Base-by-base conservation (phyloP, 495 filamentous ascomycete species). In the Melanomma pulvis-pyrius region DNA sequence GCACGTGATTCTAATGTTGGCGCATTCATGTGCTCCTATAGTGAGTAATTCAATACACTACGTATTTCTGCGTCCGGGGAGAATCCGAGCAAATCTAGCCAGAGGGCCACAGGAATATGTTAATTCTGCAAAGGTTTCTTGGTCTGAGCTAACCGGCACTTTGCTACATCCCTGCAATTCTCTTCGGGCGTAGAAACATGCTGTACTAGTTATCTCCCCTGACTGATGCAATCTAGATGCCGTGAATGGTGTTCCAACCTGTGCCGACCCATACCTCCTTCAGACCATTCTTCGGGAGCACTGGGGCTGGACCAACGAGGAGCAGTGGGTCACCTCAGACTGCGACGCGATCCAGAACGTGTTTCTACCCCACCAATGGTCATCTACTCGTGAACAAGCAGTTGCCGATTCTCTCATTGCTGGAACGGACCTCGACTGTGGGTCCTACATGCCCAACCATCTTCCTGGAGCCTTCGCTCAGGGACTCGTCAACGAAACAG, bases 371-470 rank as follows among this genome's bases (percentile, higher is more conserved):
- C 85, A 88, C 55, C 75, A 77, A 25, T 87, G 86, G 65, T 79
- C 81, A 5, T 68, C 48, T 70, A 83, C 71, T 32, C 79, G 61
- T 29, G 78, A 79, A 15, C 67, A 75, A 24, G 84, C 84, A 11
- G 81, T 80, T 1, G 86, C 84, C 1, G 81, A 79, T 19, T 76
- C 82, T 12, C 73, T 87, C n/a, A 81, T 80, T 59, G 84, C 86
- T 0, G 87, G 87, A 0, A 86, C 83, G 0, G 86, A 88, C 70
- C 79, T 87, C 52, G 79, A 88, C 68, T 89, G 86, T 66, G 87
- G 86, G 0, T 79, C 80, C 2, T 82, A 81, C 28, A 87, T 86
- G 71, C 83, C 81, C 28, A 73, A 82, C 60, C 67, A 73, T 59
- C 74, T 88, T 9, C 79, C 81, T 4, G 71, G 75, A 15, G 82